A percentile compares a stretch with the other conserved stretches of the same genome.
Conservation (phyloP, 2,329 filamentous ascomycete species). For the Dothistroma pini region DNA sequence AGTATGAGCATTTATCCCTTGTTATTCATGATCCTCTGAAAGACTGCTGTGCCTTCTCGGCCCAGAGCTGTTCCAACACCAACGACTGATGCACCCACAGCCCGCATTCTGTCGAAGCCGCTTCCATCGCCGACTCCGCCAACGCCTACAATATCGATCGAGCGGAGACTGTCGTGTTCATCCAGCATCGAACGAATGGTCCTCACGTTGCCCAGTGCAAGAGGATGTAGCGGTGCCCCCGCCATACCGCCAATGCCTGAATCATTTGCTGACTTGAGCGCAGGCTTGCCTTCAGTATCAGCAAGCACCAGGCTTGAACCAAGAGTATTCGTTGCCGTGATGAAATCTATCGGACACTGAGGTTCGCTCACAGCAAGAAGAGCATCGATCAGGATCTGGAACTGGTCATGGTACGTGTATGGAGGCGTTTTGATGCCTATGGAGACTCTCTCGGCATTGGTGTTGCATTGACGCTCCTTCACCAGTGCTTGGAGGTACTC, state of each 20-base stretch:
- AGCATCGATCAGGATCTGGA: constrained; percentile 53
- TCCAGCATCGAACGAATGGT: constrained; percentile 61
- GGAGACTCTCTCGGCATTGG: constrained; percentile 34
- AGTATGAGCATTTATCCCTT: background rate
- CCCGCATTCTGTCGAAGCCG: constrained; percentile 63
- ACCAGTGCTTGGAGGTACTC: constrained; percentile 54
- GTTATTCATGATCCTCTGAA: constrained; percentile 52
- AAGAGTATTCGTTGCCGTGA: constrained; percentile 72
- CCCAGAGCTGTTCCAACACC: constrained; percentile 68
- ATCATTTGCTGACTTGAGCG: constrained; percentile 49
- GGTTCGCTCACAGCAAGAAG: constrained; percentile 39
- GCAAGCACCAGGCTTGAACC: constrained; percentile 62
- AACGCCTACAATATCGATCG: constrained; percentile 65
- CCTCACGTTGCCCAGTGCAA: constrained; percentile 72
- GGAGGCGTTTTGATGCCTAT: constrained; percentile 72
- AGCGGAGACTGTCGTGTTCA: constrained; percentile 43
- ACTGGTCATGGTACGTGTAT: constrained; percentile 68
- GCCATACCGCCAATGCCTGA: constrained; percentile 67
- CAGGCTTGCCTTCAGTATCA: constrained; percentile 28
- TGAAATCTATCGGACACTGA: constrained; percentile 57
- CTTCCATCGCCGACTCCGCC: constrained; percentile 65
- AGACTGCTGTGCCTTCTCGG: constrained; percentile 58
- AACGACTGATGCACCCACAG: constrained; percentile 63
- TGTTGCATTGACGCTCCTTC: background rate
- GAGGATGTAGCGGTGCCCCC: constrained; percentile 66